Evolutionary conservation across 352 stramenopile genomes (phyloP), one percentile per base, ranked within the genome.

Genomic region (Phytophthora kernoviae): DNA sequence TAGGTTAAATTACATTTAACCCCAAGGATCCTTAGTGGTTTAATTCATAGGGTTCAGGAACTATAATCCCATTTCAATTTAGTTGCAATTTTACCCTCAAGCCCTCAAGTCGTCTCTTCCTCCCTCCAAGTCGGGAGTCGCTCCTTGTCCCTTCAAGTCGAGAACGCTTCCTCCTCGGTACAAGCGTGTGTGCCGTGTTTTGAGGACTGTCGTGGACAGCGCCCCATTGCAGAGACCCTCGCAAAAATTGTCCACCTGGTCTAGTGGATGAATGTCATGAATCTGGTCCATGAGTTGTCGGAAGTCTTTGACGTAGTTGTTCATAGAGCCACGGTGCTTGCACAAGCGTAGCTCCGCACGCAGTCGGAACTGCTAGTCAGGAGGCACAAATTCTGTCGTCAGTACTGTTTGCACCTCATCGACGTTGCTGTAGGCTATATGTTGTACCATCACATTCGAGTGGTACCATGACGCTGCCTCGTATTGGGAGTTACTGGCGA

Each of bases 231-330:
- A n/a, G 0, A 61, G 34, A 11, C 53, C 53, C 2, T 61, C 53
- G 33, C 43, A 48, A 18, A 61, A 61, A 14, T 47, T 42, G 17
- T 54, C 22, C 11, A 50, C 41, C 33, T 51, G 22, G 37, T 43
- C 37, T 14, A 43, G 20, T 2, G 37, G 1, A 20, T 14, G 20
- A 8, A 43, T 43, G 9, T 43, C 4, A 1, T 14, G 37, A 20
- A 43, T 20, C 18, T 43, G 15, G 4, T 8, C 37, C 37, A 43
- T 43, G 2, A 43, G 37, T 17, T 17, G 37, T 9, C n/a, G 37
- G 22, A 62, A 62, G 10, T 62, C 54, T 5, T 41, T 40, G 1
- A 62, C 44, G 9, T 40, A 55, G 11, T 54, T 26, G 8, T 55
- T 44, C 2, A 62, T 36, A 1, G 37, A 50, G 6, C 36, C 18